phyloP scores from a whole-genome alignment of 257 asterid genomes.

The Lycium ferocissimum region DNA sequence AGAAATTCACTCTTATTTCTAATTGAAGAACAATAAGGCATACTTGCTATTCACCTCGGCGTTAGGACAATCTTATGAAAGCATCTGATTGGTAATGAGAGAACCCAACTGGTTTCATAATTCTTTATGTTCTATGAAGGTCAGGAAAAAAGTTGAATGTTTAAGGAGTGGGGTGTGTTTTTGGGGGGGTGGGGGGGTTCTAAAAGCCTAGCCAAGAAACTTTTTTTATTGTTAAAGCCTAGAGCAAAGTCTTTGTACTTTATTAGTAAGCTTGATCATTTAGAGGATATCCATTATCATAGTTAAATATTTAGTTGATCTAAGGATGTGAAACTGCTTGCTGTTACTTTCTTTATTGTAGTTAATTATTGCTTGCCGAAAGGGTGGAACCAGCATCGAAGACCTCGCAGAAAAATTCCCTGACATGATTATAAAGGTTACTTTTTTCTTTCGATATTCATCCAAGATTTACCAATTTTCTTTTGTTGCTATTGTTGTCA shows the following conservation, averaged over 20 bases:
- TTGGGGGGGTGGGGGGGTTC: not conserved
- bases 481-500: constrained; percentile 23
- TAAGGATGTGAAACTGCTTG: not conserved
- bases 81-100: not conserved
- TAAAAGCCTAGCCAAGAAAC: not conserved
- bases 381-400: constrained; percentile 99
- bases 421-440: constrained; percentile 88
- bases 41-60: not conserved
- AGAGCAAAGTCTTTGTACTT: not conserved
- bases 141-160: not conserved
- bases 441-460: constrained; percentile 26
- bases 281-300: not conserved
- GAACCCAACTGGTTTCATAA: not conserved
- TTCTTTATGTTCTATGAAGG: not conserved
- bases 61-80: not conserved
- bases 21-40: not conserved
- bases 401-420: constrained; percentile 98
- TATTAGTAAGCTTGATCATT: not conserved
- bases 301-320: not conserved
- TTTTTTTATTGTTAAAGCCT: not conserved
- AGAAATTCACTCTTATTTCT: not conserved
- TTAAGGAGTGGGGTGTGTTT: not conserved
- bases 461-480: constrained; percentile 6
- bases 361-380: constrained; percentile 92
- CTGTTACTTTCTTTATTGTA: constrained; percentile 42